These are phyloP conservation scores for Physcomitrium patens DNA, from an alignment of 225 moss, liverwort and hornwort species.

Conservation along the genomic window DNA sequence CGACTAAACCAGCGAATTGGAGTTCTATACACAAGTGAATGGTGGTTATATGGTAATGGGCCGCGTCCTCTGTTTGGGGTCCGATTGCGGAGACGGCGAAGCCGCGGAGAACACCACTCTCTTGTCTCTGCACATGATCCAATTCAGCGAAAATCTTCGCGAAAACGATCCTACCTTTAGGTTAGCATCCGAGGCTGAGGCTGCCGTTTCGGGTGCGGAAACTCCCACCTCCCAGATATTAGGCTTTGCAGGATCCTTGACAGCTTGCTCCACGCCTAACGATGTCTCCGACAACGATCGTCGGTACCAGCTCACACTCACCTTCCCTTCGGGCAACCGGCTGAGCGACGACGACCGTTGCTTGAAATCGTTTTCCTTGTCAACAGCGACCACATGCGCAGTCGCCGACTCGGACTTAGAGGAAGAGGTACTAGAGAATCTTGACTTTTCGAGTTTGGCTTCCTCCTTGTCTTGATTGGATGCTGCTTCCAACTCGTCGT, in stretches of 20 bases:
- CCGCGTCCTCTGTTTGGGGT: conserved; percentile 24
- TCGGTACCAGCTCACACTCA: conserved; percentile 48
- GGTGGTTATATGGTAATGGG: conserved; percentile 20
- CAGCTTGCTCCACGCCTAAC: conserved; percentile 43
- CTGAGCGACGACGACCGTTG: conserved; percentile 58
- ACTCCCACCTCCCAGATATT: conserved; percentile 18
- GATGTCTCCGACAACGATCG: conserved; percentile 57
- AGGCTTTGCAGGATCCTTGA: conserved; percentile 27
- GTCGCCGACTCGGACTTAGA: background rate
- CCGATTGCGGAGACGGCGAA: conserved; percentile 40
- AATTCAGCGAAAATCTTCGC: conserved; percentile 53
- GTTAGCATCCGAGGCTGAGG: conserved; percentile 10
- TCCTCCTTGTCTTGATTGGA: no score
- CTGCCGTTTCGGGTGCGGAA: background rate
- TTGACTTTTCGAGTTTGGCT: background rate
- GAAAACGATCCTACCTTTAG: conserved; percentile 37
- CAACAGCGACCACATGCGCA: background rate
- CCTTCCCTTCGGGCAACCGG: conserved; percentile 54
- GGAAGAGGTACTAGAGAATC: conserved; percentile 7
- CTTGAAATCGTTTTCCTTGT: conserved; percentile 39
- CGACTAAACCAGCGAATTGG: background rate
- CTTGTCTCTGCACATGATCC: conserved; percentile 64
- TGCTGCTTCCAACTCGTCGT: background rate
- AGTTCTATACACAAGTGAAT: background rate
- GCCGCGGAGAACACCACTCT: conserved; percentile 60